phyloP scores from a whole-genome alignment of 148 eudicot species.

The Euryodendron excelsum region DNA sequence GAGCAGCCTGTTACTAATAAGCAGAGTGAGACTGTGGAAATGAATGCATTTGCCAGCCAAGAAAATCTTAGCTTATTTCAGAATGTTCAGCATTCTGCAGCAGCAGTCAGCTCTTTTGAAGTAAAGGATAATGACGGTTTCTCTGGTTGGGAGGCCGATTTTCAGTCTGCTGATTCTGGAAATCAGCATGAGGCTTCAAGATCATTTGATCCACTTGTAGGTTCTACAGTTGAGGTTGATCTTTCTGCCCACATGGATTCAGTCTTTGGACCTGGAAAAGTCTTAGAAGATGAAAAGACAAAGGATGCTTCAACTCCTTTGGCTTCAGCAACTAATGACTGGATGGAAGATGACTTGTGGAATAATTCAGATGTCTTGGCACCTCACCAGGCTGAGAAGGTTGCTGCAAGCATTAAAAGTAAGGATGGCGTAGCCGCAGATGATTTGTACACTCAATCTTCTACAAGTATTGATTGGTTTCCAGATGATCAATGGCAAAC shows the following conservation, averaged over 20 bases:
- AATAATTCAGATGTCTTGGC: constrained; percentile 19
- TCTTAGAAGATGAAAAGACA: constrained; percentile 22
- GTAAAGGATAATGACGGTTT: constrained; percentile 28
- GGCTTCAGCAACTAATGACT: constrained; percentile 25
- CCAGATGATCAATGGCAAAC: constrained; percentile 37
- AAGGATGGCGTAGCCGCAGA: constrained; percentile 20
- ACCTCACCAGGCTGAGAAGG: constrained; percentile 25
- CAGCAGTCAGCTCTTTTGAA: constrained; percentile 33
- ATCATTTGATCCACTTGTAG: constrained; percentile 14
- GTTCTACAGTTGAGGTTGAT: constrained; percentile 37
- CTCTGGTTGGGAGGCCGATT: constrained; percentile 87
- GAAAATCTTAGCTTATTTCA: constrained; percentile 40
- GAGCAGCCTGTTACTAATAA: constrained; percentile 27
- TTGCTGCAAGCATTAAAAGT: constrained; percentile 26
- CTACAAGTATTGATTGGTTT: constrained; percentile 36
- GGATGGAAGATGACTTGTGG: constrained; percentile 33
- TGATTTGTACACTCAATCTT: constrained; percentile 21
- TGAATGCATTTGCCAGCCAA: constrained; percentile 29
- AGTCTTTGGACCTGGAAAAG: constrained; percentile 33
- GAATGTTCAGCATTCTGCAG: constrained; percentile 27
- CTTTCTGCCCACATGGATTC: constrained; percentile 45
- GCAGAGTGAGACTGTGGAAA: constrained; percentile 24
- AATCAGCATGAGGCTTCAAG: constrained; percentile 20
- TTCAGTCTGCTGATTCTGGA: constrained; percentile 52
- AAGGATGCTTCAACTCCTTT: constrained; percentile 21